These are phyloP conservation scores for Leptographium radiaticola DNA, from an alignment of 2,329 filamentous ascomycete species.

Conservation along the genomic window DNA sequence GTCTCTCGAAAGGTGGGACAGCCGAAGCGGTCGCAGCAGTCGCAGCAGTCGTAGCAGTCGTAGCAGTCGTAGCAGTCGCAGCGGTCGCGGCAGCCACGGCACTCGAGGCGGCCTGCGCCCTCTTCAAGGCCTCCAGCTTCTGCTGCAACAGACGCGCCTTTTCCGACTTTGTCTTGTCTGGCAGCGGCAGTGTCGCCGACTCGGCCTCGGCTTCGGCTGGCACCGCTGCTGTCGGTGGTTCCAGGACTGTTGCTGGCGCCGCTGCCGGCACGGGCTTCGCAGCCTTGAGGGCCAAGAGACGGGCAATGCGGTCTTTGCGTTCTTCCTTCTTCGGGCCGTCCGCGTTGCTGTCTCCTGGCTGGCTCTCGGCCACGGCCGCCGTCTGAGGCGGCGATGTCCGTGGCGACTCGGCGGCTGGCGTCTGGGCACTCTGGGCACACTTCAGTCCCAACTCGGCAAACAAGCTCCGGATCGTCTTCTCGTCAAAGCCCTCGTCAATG, in stretches of 20 bases:
- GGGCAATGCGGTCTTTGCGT: conserved; percentile 64
- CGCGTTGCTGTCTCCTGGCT: not conserved
- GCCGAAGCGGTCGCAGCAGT: too few species aligned
- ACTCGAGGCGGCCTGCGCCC: conserved; percentile 16
- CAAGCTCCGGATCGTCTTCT: conserved; percentile 45
- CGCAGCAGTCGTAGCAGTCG: too few species aligned
- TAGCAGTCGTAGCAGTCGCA: too few species aligned
- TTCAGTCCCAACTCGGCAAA: conserved; percentile 57
- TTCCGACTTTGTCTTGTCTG: conserved; percentile 21
- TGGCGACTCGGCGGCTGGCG: not conserved
- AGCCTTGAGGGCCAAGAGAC: conserved; percentile 52
- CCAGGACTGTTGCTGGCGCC: not conserved
- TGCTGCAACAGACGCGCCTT: conserved; percentile 49
- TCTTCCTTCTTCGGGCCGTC: conserved; percentile 30
- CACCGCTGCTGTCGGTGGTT: conserved; percentile 9
- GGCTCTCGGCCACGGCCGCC: not conserved
- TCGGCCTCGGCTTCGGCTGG: not conserved
- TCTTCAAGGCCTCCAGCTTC: conserved; percentile 64
- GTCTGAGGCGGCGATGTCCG: not conserved
- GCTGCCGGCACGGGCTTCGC: conserved; percentile 3
- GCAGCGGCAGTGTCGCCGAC: not conserved
- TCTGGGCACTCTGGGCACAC: conserved; percentile 19
- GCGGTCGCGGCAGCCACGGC: too few species aligned
- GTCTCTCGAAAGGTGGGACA: too few species aligned
- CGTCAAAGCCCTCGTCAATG: conserved; percentile 58